Evolutionary conservation across 2,329 filamentous ascomycete species (phyloP).

Genomic region (Cyanodermella asteris): DNA sequence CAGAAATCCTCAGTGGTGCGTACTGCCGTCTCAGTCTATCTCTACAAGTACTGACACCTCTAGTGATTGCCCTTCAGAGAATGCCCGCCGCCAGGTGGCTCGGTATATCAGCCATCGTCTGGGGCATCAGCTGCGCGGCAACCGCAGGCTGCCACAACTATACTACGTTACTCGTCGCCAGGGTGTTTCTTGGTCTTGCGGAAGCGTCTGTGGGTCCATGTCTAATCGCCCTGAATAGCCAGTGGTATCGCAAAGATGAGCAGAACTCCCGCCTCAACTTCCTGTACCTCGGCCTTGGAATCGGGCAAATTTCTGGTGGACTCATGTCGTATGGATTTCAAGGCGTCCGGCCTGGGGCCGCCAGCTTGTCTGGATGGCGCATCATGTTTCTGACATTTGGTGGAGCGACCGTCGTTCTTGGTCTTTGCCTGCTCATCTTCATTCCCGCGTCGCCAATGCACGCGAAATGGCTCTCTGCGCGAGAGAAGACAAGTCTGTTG

Average conservation of each 20-base stretch:
- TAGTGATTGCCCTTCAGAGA: slow-evolving; percentile 29
- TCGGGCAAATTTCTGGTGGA: slow-evolving; percentile 31
- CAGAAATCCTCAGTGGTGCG: slow-evolving; percentile 37
- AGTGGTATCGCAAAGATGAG: slow-evolving; percentile 36
- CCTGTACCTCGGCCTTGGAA: slow-evolving; percentile 38
- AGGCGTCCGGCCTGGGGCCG: slow-evolving; percentile 19
- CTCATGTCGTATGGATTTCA: slow-evolving; percentile 33
- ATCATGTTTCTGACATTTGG: slow-evolving; percentile 31
- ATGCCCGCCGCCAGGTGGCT: slow-evolving; percentile 40
- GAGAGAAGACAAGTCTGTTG: slow-evolving; percentile 3
- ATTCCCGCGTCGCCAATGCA: slow-evolving; percentile 29
- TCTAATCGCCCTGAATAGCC: slow-evolving; percentile 36
- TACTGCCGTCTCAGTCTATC: slow-evolving; percentile 18
- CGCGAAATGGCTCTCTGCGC: slow-evolving; percentile 10
- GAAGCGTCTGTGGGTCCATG: slow-evolving; percentile 38
- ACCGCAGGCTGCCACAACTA: slow-evolving; percentile 33
- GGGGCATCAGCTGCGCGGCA: slow-evolving; percentile 32
- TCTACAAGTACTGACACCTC: slow-evolving; percentile 15
- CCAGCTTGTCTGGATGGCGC: slow-evolving; percentile 21
- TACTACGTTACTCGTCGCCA: slow-evolving; percentile 29
- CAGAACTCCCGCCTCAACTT: slow-evolving; percentile 36
- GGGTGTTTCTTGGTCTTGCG: slow-evolving; percentile 38
- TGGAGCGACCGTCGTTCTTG: slow-evolving; percentile 23
- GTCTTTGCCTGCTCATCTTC: slow-evolving; percentile 19
- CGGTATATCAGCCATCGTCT: slow-evolving; percentile 33